Evolutionary conservation across 306 rosid genomes (phyloP), one percentile per base, ranked within the genome.

Genomic region (Abrus pulchellus): DNA sequence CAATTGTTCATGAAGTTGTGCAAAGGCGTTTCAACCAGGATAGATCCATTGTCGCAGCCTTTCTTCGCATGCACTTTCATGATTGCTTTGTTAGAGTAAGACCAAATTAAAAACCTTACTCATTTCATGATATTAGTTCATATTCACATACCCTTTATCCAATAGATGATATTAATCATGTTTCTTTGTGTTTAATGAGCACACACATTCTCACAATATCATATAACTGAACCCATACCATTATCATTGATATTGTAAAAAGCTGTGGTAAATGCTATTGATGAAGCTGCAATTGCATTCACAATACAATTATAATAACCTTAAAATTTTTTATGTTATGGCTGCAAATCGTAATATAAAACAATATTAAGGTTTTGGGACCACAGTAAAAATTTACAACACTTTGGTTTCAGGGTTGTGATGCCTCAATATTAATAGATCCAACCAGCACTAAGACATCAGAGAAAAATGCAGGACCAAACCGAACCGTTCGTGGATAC

Each of bases 31-130:
- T 86, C 63, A n/a, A 33, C 6, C 4, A 14, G 0, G 83, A 90
- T 56, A 5, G 0, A 28, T 83, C 89, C 59, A 68, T 86, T 11
- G 67, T 79, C 1, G 87, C 81, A 0, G 88, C 55, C 74, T 69
- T 90, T 79, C 85, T 85, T 40, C 89, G 88, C 53, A 83, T 90
- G 92, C 92, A 90, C 38, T 90, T 85, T 56, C 94, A 90, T 2
- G 90, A 90, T 56, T 90, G 92, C 61, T 88, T 86, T 68, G 90
- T 86, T 3, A 49, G 74, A 14, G 90, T 90, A 88, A 50, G 80
- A 41, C 12, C 53, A 11, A 5, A 20, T 20, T 20, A 20, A 20
- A 20, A 0, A 43, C 8, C 7, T 14, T 11, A 9, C 28, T 57
- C 10, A 7, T 38, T 55, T 1, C 20, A 20, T 20, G 20, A 20